Evolutionary conservation across 2,329 filamentous ascomycete genomes (phyloP), one percentile per base, ranked within the genome.

Genomic region (Trichophyton rubrum): DNA sequence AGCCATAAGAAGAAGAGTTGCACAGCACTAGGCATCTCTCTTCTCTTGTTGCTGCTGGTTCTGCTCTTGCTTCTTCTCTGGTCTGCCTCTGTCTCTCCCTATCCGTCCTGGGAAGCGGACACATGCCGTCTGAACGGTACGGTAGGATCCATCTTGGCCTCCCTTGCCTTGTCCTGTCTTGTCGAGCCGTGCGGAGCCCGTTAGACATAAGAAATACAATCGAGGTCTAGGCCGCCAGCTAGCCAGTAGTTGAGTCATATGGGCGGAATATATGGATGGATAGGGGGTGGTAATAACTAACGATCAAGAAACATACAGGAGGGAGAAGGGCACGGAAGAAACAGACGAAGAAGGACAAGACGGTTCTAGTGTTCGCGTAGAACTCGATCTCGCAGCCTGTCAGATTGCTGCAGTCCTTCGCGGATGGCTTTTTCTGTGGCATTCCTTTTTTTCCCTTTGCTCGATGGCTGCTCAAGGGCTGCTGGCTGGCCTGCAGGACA

Each of bases 321-420:
- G 17, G 15, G n/a, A 22, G 20, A 22, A 47, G 11, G 13, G n/a
- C 8, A 22, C 27, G 27, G 20, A 22, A 27, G 22, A 51, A 20
- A n/a, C 15, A 41, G 20, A 51, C 17, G 20, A n/a, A 3, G 20
- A n/a, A 3, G 6, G 27, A 30, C 22, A 53, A 53, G 49, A 53
- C 49, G 22, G 49, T 53, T 53, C 49, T 53, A 53, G 49, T 53
- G 22, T 53, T 33, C 27, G 49, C 49, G 49, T 30, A 53, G 49
- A 53, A 53, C 49, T 53, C 11, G 49, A 53, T 53, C 49, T 53
- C 49, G 49, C 49, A 53, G 49, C 49, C 49, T 53, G 49, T 53
- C 49, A 53, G 33, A 24, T 24, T 53, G 22, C 22, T 30, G 49
- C 49, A 13, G 5, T 13, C 33, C 33, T 38, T 38, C 33, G 33